A percentile compares a stretch with the other conserved stretches of the same genome.
Evolutionary conservation across 1,139 yeast species (phyloP).

Genomic region (Yamadazyma sp.): DNA sequence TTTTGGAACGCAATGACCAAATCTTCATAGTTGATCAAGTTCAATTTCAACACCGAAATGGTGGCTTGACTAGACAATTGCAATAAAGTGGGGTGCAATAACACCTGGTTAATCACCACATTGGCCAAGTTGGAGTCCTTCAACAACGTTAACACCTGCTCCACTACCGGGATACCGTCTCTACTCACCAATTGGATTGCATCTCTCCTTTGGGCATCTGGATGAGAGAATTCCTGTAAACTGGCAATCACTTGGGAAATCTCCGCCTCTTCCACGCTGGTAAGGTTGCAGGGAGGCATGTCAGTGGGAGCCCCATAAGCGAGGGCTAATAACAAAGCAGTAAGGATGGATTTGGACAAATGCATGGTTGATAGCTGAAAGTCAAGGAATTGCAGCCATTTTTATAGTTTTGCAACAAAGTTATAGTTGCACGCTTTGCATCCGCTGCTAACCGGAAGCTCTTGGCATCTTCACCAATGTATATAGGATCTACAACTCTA

Average conservation of each 20-base stretch:
- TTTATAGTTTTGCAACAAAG: too few species aligned
- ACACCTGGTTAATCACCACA: constrained; percentile 22
- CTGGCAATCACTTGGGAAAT: constrained; percentile 7
- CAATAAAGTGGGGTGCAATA: constrained; percentile 23
- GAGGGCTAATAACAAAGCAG: constrained; percentile 2
- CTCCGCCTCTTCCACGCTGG: constrained; percentile 4
- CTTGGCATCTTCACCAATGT: too few species aligned
- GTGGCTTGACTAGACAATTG: constrained; percentile 24
- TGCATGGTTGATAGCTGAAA: constrained; percentile 1
- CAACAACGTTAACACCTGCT: constrained; percentile 21
- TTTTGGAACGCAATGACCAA: constrained; percentile 26
- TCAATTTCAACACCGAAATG: constrained; percentile 21
- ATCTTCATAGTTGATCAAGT: constrained; percentile 24
- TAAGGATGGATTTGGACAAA: constrained; percentile 1
- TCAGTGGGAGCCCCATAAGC: constrained; percentile 6
- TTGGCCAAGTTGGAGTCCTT: constrained; percentile 24
- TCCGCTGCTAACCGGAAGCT: too few species aligned
- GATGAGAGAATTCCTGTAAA: constrained; percentile 7
- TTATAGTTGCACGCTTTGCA: too few species aligned
- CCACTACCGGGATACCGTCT: constrained; percentile 24
- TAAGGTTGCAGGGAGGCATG: constrained; percentile 1
- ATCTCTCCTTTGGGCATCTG: constrained; percentile 5
- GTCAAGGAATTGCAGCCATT: too few species aligned
- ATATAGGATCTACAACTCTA: too few species aligned
- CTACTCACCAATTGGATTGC: constrained; percentile 11